Evolutionary conservation across 805 yeast species (phyloP).

Genomic region (Wilhelminamyces savonicus): DNA sequence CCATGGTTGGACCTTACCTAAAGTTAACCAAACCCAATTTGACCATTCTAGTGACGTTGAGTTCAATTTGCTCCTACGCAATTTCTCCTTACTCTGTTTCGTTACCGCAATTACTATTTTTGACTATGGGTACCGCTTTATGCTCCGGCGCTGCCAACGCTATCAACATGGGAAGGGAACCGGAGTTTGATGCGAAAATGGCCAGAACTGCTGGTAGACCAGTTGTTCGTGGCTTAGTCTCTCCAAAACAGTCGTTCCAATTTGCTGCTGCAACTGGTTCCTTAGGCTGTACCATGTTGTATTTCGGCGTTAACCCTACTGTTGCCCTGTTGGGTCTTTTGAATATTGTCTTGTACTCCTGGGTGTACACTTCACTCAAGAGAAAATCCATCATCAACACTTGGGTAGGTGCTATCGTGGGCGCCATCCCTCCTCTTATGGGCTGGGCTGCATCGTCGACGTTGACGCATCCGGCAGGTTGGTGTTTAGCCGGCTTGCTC

Average conservation of each 20-base stretch:
- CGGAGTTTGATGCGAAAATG: conserved; percentile 83
- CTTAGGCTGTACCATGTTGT: conserved; percentile 62
- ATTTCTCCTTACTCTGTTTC: conserved; percentile 81
- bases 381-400: conserved; percentile 82
- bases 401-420: conserved; percentile 99
- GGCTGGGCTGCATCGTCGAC: conserved; percentile 93
- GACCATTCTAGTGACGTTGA: conserved; percentile 79
- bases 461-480: conserved; percentile 80
- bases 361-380: conserved; percentile 88
- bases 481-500: conserved; percentile 84
- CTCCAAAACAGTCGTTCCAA: conserved; percentile 68
- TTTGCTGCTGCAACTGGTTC: conserved; percentile 77
- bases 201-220: conserved; percentile 84
- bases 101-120: conserved; percentile 57
- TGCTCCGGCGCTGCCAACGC: conserved; percentile 95
- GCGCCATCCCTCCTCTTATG: conserved; percentile 98
- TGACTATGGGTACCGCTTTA: conserved; percentile 80
- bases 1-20: conserved; percentile 59
- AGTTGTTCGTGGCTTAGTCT: conserved; percentile 74
- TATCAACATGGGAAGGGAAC: conserved; percentile 95
- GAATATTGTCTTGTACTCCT: conserved; percentile 79
- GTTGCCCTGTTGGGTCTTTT: conserved; percentile 77
- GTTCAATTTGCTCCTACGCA: conserved; percentile 92
- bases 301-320: conserved; percentile 76
- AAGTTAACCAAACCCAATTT: conserved; percentile 88